Percentiles rank a stretch among this genome's conserved stretches.
These are phyloP conservation scores for Populus davidiana DNA, from an alignment of 345 rosid species.

Conservation along the genomic window DNA sequence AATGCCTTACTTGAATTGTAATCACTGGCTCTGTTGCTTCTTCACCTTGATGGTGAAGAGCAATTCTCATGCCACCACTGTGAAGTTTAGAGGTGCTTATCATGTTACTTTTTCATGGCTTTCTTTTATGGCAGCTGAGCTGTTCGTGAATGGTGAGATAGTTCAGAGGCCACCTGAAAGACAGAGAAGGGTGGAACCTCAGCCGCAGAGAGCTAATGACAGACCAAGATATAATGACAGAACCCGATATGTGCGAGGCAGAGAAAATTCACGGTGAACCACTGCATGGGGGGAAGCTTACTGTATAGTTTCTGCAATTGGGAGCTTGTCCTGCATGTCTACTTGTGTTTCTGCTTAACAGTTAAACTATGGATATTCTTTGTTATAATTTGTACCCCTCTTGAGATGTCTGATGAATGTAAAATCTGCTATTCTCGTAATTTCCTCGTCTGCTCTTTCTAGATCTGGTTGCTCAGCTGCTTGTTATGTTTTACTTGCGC, in stretches of 20 bases:
- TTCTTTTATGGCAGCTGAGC: slow-evolving; percentile 60
- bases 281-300: not conserved
- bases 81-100: not conserved
- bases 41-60: not conserved
- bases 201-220: slow-evolving; percentile 89
- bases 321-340: not conserved
- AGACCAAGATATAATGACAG: slow-evolving; percentile 98
- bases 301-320: slow-evolving; percentile 23
- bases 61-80: not conserved
- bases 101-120: not conserved
- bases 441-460: not conserved
- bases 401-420: not conserved
- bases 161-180: slow-evolving; percentile 93
- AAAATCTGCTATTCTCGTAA: not conserved
- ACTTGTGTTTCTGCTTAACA: not conserved
- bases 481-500: not conserved
- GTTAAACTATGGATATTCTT: not conserved
- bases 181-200: slow-evolving; percentile 87
- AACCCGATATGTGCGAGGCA: slow-evolving; percentile 82
- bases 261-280: slow-evolving; percentile 60
- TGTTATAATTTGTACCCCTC: not conserved
- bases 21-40: not conserved
- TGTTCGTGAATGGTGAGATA: slow-evolving; percentile 92
- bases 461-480: not conserved
- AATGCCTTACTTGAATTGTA: not conserved